Conservation (phyloP, 257 asterid genomes). For the Rhazya stricta region DNA sequence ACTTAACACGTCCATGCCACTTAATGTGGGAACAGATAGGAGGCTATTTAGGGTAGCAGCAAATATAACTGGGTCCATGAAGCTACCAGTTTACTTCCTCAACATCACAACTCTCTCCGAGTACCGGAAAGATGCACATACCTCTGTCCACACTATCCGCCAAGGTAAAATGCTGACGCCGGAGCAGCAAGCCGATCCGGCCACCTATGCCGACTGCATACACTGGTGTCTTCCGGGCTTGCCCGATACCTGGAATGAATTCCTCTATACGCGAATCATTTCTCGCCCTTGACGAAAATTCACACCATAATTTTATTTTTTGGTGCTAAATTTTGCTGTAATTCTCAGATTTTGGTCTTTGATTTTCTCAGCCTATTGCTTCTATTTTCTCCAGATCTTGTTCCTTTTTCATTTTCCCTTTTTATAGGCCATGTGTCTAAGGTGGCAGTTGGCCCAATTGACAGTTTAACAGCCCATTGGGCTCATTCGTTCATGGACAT, state of each 20-base stretch:
- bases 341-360: not conserved
- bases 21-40: slow-evolving; percentile 58
- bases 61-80: slow-evolving; percentile 55
- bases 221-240: slow-evolving; percentile 88
- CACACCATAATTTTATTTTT: not conserved
- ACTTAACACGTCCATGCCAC: slow-evolving; percentile 52
- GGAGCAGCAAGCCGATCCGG: slow-evolving; percentile 62
- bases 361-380: not conserved
- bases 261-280: slow-evolving; percentile 34
- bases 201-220: slow-evolving; percentile 63
- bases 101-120: slow-evolving; percentile 64
- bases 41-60: slow-evolving; percentile 41
- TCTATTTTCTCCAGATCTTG: not conserved
- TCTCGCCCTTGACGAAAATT: slow-evolving; percentile 22
- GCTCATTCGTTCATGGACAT: not conserved
- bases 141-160: slow-evolving; percentile 67
- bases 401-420: not conserved
- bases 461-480: slow-evolving; percentile 8
- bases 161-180: slow-evolving; percentile 59
- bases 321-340: slow-evolving; percentile 6
- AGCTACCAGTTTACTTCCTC: slow-evolving; percentile 40
- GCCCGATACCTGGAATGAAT: slow-evolving; percentile 80
- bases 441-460: slow-evolving; percentile 6
- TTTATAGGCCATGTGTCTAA: not conserved
- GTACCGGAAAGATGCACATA: slow-evolving; percentile 74